Evolutionary conservation across 176 grass and related monocot genomes (phyloP).

Genomic region (Oryza meridionalis): DNA sequence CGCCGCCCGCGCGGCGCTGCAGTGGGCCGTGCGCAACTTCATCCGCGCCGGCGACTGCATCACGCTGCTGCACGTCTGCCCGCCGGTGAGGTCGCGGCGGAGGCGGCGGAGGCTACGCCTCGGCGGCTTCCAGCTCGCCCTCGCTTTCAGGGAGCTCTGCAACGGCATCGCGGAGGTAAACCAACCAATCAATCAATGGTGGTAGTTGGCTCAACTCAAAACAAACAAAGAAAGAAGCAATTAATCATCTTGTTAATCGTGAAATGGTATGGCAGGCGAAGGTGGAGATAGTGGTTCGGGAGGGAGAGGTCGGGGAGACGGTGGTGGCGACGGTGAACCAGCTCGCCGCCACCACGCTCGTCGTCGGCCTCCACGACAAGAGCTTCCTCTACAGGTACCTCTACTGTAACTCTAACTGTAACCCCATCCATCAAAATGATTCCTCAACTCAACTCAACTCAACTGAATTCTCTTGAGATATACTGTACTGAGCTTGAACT

Average conservation of each 20-base stretch:
- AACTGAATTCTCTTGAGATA: neutral
- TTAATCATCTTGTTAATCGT: no score
- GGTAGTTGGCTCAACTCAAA: neutral
- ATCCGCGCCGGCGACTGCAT: slow-evolving; percentile 83
- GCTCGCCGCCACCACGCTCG: slow-evolving; percentile 75
- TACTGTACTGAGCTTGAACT: neutral
- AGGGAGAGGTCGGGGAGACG: slow-evolving; percentile 68
- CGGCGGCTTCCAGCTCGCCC: slow-evolving; percentile 85
- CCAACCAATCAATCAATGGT: neutral
- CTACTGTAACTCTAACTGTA: neutral
- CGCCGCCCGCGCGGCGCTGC: slow-evolving; percentile 65
- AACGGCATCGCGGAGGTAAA: slow-evolving; percentile 85
- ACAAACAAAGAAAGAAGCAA: no score
- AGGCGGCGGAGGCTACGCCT: slow-evolving; percentile 63
- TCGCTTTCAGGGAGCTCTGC: slow-evolving; percentile 95
- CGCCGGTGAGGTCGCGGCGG: slow-evolving; percentile 52
- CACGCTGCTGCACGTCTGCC: slow-evolving; percentile 89
- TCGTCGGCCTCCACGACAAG: slow-evolving; percentile 82
- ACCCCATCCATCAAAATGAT: neutral
- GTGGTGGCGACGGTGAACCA: slow-evolving; percentile 67
- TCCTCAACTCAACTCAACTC: neutral
- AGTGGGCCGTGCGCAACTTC: slow-evolving; percentile 88
- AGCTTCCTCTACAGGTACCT: slow-evolving; percentile 81
- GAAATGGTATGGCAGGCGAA: slow-evolving; percentile 52
- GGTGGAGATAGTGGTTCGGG: slow-evolving; percentile 92